phyloP scores from a whole-genome alignment of 306 rosid species.

The Casuarina equisetifolia region DNA sequence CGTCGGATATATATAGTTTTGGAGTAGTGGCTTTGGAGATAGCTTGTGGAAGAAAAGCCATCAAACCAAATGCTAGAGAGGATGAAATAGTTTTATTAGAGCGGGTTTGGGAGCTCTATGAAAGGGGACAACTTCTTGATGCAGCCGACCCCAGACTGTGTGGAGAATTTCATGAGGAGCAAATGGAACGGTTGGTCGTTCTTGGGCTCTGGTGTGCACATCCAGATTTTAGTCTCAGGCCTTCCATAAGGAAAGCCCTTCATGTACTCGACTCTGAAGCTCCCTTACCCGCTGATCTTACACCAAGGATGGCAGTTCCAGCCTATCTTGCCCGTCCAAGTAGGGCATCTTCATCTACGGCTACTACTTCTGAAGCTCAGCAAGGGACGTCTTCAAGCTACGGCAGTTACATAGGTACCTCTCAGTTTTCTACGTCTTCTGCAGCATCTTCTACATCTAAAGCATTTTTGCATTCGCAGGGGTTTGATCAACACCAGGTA shows the following conservation, averaged over 20 bases:
- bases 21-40: conserved; percentile 53
- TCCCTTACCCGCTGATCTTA: conserved; percentile 20
- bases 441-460: neutral
- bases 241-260: conserved; percentile 17
- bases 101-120: conserved; percentile 43
- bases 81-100: conserved; percentile 18
- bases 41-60: conserved; percentile 45
- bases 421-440: no score
- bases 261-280: conserved; percentile 27
- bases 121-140: conserved; percentile 11
- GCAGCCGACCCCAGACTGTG: conserved; percentile 25
- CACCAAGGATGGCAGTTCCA: neutral
- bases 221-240: conserved; percentile 22
- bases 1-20: conserved; percentile 37
- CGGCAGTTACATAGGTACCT: no score
- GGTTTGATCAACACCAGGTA: no score
- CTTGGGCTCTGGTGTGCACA: conserved; percentile 31
- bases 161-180: conserved; percentile 15
- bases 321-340: neutral
- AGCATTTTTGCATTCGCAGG: neutral
- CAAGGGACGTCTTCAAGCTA: no score
- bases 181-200: conserved; percentile 30
- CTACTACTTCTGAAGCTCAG: neutral
- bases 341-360: neutral
- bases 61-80: neutral